Percentiles rank a stretch among this genome's conserved stretches.
phyloP scores from a whole-genome alignment of 345 rosid genomes.

The Salix viminalis region DNA sequence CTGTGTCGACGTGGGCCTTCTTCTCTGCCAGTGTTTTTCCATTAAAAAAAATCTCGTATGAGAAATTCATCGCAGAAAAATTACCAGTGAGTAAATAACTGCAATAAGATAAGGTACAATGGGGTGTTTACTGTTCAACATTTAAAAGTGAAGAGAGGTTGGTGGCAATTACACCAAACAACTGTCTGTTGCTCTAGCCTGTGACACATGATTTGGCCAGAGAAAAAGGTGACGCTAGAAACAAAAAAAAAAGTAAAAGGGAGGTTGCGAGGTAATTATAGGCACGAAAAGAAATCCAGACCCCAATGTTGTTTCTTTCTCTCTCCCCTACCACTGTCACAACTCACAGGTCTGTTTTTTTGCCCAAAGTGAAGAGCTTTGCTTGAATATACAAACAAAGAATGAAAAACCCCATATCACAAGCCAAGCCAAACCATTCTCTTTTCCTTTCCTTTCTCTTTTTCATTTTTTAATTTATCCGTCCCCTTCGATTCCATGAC shows the following conservation, averaged over 20 bases:
- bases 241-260: constrained; percentile 28
- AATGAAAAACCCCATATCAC: constrained; percentile 30
- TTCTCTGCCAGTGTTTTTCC: neutral
- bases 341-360: constrained; percentile 34
- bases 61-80: neutral
- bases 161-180: constrained; percentile 25
- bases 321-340: constrained; percentile 15
- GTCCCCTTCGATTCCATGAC: constrained; percentile 24
- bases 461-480: neutral
- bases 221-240: constrained; percentile 36
- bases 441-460: constrained; percentile 11
- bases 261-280: constrained; percentile 44
- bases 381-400: constrained; percentile 26
- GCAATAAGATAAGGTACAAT: neutral
- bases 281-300: constrained; percentile 27
- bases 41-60: neutral
- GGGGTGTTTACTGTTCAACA: neutral
- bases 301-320: constrained; percentile 12
- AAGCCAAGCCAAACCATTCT: constrained; percentile 16
- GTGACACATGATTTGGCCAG: constrained; percentile 59
- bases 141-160: neutral
- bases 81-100: neutral
- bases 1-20: neutral
- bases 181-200: constrained; percentile 26
- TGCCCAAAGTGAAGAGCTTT: constrained; percentile 29